These are phyloP conservation scores for Bothriochloa decipiens DNA, from an alignment of 176 grass and related monocot genomes.

Conservation along the genomic window DNA sequence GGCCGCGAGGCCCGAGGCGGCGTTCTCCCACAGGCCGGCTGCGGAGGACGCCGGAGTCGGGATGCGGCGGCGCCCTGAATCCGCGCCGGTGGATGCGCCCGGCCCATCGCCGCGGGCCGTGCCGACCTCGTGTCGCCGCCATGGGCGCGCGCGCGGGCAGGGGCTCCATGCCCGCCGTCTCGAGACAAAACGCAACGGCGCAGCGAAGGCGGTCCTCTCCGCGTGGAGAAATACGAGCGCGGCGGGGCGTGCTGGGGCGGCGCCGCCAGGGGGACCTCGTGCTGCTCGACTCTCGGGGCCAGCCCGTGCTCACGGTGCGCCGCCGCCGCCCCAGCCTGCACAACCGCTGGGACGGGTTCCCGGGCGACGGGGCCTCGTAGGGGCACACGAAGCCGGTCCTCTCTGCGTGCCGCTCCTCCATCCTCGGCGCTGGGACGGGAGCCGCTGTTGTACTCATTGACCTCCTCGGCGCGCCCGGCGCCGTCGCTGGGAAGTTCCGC, in stretches of 20 bases:
- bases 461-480: slow-evolving; percentile 26
- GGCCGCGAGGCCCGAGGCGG: too few species aligned
- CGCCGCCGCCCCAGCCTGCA: slow-evolving; percentile 87
- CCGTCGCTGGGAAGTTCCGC: slow-evolving; percentile 50
- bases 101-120: too few species aligned
- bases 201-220: too few species aligned
- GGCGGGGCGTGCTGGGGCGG: slow-evolving; percentile 44
- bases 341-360: slow-evolving; percentile 89
- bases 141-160: too few species aligned
- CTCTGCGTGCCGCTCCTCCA: slow-evolving; percentile 80
- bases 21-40: too few species aligned
- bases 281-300: slow-evolving; percentile 63
- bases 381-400: slow-evolving; percentile 71
- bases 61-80: too few species aligned
- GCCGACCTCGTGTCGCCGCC: too few species aligned
- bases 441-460: slow-evolving; percentile 63
- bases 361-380: slow-evolving; percentile 55
- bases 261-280: slow-evolving; percentile 61
- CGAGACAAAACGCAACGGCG: too few species aligned
- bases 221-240: slow-evolving; percentile 78
- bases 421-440: slow-evolving; percentile 65
- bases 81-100: too few species aligned
- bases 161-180: too few species aligned
- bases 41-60: too few species aligned
- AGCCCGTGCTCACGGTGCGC: slow-evolving; percentile 70